These are phyloP conservation scores for Parsonsia alboflavescens DNA, from an alignment of 257 asterid genomes.

Conservation along the genomic window DNA sequence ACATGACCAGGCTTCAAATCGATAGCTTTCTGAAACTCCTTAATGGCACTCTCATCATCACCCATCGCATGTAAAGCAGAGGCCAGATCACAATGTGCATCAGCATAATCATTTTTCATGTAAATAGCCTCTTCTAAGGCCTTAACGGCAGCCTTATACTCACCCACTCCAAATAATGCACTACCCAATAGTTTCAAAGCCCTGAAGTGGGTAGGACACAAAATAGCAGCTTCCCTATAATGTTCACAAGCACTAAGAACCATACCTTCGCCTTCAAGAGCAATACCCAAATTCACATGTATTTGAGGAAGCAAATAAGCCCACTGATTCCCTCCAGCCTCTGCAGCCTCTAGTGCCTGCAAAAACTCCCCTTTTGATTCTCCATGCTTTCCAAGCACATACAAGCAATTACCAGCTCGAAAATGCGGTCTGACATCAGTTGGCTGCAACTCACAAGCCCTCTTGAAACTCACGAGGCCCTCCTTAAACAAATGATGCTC, in stretches of 20 bases:
- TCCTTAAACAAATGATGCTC: conserved; percentile 82
- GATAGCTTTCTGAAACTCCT: conserved; percentile 98
- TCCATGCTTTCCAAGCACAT: conserved; percentile 62
- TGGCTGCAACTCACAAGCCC: conserved; percentile 91
- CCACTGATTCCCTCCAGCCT: conserved; percentile 95
- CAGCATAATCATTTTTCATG: conserved; percentile 93
- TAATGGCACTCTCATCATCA: conserved; percentile 93
- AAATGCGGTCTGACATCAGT: conserved; percentile 95
- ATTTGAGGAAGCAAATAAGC: conserved; percentile 96
- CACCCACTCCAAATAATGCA: conserved; percentile 95
- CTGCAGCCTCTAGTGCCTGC: conserved; percentile 92
- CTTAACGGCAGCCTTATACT: conserved; percentile 97
- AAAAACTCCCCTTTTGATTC: conserved; percentile 85
- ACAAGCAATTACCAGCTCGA: conserved; percentile 82
- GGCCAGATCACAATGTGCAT: conserved; percentile 97
- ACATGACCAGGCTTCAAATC: conserved; percentile 97
- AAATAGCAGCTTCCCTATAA: conserved; percentile 97
- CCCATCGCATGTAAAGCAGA: conserved; percentile 95
- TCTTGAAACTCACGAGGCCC: conserved; percentile 83
- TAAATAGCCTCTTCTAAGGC: conserved; percentile 97
- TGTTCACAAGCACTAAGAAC: conserved; percentile 96
- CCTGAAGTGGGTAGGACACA: conserved; percentile 94
- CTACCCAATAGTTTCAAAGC: conserved; percentile 98
- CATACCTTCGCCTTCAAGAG: conserved; percentile 98
- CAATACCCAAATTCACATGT: conserved; percentile 92